Evolutionary conservation across 164 flowering plant species (phyloP), one percentile per base, ranked within the genome.

Genomic region (Magnolia sinica): DNA sequence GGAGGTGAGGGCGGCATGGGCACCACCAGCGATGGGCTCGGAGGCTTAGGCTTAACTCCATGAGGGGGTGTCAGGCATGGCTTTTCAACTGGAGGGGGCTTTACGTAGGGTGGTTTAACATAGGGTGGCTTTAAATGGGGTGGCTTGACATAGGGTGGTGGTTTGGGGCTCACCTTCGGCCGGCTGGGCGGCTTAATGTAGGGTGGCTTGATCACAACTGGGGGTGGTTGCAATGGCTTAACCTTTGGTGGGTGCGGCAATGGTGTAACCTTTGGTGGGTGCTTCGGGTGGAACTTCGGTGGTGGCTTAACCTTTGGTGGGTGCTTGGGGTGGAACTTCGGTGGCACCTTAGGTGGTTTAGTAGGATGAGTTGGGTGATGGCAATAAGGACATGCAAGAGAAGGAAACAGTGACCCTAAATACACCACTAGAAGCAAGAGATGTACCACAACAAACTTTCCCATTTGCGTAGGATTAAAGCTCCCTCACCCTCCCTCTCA

Each of bases 21-120:
- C 3, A 37, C 61, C 18, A 37, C 9, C 7, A 4, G 8, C 22
- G 0, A n/a, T 8, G 23, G 22, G 4, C 23, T 4, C 2, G 19
- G 68, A 37, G 45, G 45, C 45, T 37, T 37, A 8, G 31, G 45
- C 45, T 27, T 27, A 27, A 27, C 29, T 27, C 29, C 29, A 27
- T 1, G 29, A 22, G 58, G 73, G 1, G 85, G 83, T 5, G 84
- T 79, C 22, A 71, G 49, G 68, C 76, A 6, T 7, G 8, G 83
- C 50, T 50, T 63, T 49, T 61, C 7, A 1, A 14, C 22, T 3
- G 1, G 31, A 4, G 61, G 71, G 45, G 76, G 70, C 50, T 66
- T 75, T 31, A 24, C 61, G 23, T 64, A 59, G 23, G 64, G 68
- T 8, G 71, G 71, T 9, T 59, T 59, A 37, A 37, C 45, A 37